Evolutionary conservation across 805 yeast genomes (phyloP).

Genomic region (Wickerhamomyces strasburgensis): DNA sequence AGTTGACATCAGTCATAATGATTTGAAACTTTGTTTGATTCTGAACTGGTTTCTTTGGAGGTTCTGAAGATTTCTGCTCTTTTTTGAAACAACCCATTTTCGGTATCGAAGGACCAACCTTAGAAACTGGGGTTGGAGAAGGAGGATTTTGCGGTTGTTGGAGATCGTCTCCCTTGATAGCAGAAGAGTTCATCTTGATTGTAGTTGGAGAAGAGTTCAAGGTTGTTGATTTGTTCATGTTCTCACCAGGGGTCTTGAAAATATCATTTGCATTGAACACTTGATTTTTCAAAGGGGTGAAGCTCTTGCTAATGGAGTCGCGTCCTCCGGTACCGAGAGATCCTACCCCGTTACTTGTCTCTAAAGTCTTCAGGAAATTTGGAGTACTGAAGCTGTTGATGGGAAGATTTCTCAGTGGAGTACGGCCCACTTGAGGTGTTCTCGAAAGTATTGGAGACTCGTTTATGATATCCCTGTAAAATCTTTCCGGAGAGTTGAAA

Average conservation of each 20-base stretch:
- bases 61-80: slow-evolving; percentile 1
- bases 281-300: slow-evolving; percentile 25
- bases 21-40: slow-evolving; percentile 27
- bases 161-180: slow-evolving; percentile 18
- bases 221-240: slow-evolving; percentile 12
- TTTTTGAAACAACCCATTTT: slow-evolving; percentile 27
- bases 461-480: slow-evolving; percentile 24
- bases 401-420: slow-evolving; percentile 19
- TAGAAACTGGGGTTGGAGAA: slow-evolving; percentile 25
- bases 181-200: slow-evolving; percentile 25
- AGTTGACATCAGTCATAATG: slow-evolving; percentile 31
- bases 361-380: slow-evolving; percentile 21
- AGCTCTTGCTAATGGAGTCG: slow-evolving; percentile 9
- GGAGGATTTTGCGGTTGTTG: slow-evolving; percentile 12
- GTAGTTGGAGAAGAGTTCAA: slow-evolving; percentile 27
- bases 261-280: slow-evolving; percentile 16
- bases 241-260: slow-evolving; percentile 15
- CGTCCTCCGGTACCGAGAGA: background rate
- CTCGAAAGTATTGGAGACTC: slow-evolving; percentile 23
- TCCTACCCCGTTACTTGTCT: slow-evolving; percentile 5
- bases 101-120: slow-evolving; percentile 13
- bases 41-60: background rate
- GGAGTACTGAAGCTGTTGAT: slow-evolving; percentile 24
- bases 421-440: slow-evolving; percentile 23
- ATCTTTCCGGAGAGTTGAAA: slow-evolving; percentile 25